Base-by-base conservation (phyloP, 2,329 filamentous ascomycete species). In the Hymenoscyphus fraxineus region DNA sequence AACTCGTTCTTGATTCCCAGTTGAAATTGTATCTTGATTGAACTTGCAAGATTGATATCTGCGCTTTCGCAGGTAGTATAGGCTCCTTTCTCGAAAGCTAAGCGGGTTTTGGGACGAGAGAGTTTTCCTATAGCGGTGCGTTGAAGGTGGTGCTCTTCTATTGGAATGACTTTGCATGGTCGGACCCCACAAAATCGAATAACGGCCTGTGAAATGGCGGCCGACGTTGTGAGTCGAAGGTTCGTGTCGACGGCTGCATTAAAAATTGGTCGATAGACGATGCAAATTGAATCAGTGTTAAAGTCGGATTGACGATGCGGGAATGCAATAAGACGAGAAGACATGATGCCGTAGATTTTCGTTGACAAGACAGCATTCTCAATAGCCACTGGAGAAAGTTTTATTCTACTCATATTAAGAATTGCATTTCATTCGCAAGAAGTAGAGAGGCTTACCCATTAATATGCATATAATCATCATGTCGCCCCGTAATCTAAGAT, bases 51-150 rank as follows among this genome's bases (percentile, higher is more conserved):
- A n/a, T 22, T 31, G 12, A 32, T 4, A 27, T 57, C 54, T 16
- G 16, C 6, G 15, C 15, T 27, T 7, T 59, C 35, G 35, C 35
- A 59, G 19, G 31, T 3, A 27, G 9, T 10, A n/a, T 59, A 59
- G 16, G 22, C n/a, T 19, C 57, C 57, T 16, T 7, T 10, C 3
- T 39, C 57, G 57, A 59, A 59, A 27, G 19, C 57, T 27, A 58
- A 58, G 15, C 64, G 65, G 22, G 79, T 69, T 67, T 79, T 80
- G 12, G 73, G 57, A 5, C 77, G 68, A 0, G 78, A 79, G 6
- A 80, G 69, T 67, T 80, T 80, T 10, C 78, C 78, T 2, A 80
- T 70, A 0, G 77, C 70, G 0, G 78, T 73, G 66, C 75, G 77
- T 19, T 68, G 72, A 1, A 59, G 57, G 6, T 35, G 19, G 9